Base-by-base conservation (phyloP, 2,329 filamentous ascomycete genomes). In the Cercospora beticola region DNA sequence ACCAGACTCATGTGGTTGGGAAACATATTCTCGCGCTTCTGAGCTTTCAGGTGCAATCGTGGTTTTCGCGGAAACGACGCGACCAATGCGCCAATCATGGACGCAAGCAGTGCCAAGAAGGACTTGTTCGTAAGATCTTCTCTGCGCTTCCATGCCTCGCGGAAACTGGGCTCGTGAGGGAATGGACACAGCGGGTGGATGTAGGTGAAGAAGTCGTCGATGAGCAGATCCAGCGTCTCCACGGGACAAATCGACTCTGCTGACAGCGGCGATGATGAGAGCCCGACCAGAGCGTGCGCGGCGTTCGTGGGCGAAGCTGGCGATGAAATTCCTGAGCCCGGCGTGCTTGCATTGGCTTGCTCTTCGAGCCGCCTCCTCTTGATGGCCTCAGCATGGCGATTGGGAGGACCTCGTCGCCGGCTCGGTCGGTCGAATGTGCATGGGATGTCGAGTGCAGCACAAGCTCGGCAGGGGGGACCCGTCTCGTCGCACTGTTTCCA, bases 121-220 rank as follows among this genome's bases (percentile, higher is more conserved):
- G 87, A 85, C 9, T 87, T 86, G 71, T 88, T 88, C 6, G 84
- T 86, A 63, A 88, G 83, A 76, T 93, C 90, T 75, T 91, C 87
- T 36, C 91, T 85, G 65, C 85, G 85, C 7, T 84, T 84, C 78
- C 92, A 91, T 1, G 88, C 88, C 70, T 88, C 86, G 23, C 90
- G 86, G 77, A 94, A 93, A 4, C 90, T 91, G 0, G 90, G 90
- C 76, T 93, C 90, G 78, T 94, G 91, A 0, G 91, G 91, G 67
- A 94, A 93, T 0, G 91, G 91, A 67, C 87, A 87, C 8, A 94
- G 84, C 1, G 91, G 91, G 74, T 93, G 90, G 64, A 93, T 90
- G 77, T 93, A 93, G 18, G 89, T 92, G 80, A 93, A 94, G 84
- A 92, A 94, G 81, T 94, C 91, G 77, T 93, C 90, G 67, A 94